phyloP scores from a whole-genome alignment of 768 basidiomycete genomes.

The Basidioascus undulatus region DNA sequence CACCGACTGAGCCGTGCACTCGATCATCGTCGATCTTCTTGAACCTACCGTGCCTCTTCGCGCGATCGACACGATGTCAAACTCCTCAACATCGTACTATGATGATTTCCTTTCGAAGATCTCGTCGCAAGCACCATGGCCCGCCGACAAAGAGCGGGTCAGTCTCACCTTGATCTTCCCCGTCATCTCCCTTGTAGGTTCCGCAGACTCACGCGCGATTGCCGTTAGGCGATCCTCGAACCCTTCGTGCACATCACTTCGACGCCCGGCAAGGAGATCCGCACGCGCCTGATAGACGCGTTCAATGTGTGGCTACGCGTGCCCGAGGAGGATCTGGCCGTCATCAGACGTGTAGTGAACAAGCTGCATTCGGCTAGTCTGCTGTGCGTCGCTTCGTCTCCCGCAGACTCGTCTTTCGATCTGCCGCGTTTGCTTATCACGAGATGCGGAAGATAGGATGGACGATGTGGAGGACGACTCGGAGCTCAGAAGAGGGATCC shows the following conservation, averaged over 20 bases:
- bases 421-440: background rate
- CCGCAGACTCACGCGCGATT: background rate
- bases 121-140: conserved; percentile 4
- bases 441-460: conserved; percentile 8
- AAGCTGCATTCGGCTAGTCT: conserved; percentile 91
- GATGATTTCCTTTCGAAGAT: conserved; percentile 8
- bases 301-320: conserved; percentile 86
- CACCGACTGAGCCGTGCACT: too few relatives aligned
- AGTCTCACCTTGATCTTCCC: background rate
- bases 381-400: conserved; percentile 29
- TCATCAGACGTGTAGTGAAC: conserved; percentile 59
- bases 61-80: too few relatives aligned
- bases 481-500: conserved; percentile 40
- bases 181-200: background rate
- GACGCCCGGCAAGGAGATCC: conserved; percentile 79
- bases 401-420: background rate
- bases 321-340: conserved; percentile 37
- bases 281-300: conserved; percentile 62
- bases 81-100: too few relatives aligned
- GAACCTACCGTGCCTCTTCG: too few relatives aligned
- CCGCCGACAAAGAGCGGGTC: conserved; percentile 7
- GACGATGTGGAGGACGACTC: conserved; percentile 15
- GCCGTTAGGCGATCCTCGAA: conserved; percentile 32
- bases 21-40: too few relatives aligned
- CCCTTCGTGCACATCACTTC: conserved; percentile 65